Evolutionary conservation across 2,329 filamentous ascomycete genomes (phyloP).

Genomic region (Aspergillus sp.): DNA sequence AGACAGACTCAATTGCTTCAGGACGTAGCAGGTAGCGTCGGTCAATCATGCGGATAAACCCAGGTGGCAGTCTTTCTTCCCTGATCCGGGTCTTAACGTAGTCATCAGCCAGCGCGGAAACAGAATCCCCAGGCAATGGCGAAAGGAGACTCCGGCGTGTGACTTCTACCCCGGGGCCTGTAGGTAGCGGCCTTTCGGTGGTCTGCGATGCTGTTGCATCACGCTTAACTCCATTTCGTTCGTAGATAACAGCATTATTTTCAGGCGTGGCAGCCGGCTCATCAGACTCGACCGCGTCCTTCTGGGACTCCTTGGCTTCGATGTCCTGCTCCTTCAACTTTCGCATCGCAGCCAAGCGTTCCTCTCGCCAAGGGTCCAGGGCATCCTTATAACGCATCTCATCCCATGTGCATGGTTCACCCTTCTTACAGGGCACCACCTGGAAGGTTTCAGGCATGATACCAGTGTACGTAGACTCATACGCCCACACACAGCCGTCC

Average conservation of each 20-base stretch:
- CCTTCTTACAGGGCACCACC: constrained; percentile 45
- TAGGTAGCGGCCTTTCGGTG: neutral
- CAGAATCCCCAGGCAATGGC: constrained; percentile 12
- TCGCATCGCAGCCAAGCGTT: constrained; percentile 20
- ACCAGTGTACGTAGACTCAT: constrained; percentile 49
- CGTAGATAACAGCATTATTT: neutral
- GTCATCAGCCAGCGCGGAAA: constrained; percentile 32
- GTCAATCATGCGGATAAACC: constrained; percentile 33
- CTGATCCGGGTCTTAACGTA: constrained; percentile 33
- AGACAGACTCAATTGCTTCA: constrained; percentile 75
- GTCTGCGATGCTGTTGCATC: neutral
- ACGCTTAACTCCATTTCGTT: neutral
- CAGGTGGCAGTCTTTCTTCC: constrained; percentile 38
- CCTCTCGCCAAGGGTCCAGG: constrained; percentile 30
- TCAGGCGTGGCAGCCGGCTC: neutral
- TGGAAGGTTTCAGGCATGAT: constrained; percentile 57
- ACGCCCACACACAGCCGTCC: constrained; percentile 58
- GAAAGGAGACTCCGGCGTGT: constrained; percentile 4
- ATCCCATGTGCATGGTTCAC: constrained; percentile 46
- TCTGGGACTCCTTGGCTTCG: neutral
- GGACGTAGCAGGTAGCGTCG: constrained; percentile 46
- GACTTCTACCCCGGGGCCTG: neutral
- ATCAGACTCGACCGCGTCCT: neutral
- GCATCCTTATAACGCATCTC: constrained; percentile 45
- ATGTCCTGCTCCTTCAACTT: constrained; percentile 15